Evolutionary conservation across 2,329 filamentous ascomycete species (phyloP).

Genomic region (Fusarium sp.): DNA sequence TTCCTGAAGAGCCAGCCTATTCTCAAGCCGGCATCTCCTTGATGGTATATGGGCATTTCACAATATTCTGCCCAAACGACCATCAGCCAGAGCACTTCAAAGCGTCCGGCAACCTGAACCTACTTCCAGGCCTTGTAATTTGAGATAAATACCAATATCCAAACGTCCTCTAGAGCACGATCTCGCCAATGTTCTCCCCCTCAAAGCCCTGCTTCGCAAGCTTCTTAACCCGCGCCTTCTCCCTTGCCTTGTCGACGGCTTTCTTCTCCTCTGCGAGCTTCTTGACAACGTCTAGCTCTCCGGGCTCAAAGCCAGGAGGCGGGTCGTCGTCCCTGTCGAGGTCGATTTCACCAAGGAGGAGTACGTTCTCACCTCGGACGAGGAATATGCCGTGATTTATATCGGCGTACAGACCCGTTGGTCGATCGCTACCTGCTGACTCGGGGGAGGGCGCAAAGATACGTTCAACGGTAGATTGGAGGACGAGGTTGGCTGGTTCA

Average conservation of each 20-base stretch:
- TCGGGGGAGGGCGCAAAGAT: constrained; percentile 73
- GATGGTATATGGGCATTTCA: constrained; percentile 62
- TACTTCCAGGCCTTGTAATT: constrained; percentile 1
- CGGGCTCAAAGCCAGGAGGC: constrained; percentile 75
- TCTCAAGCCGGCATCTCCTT: constrained; percentile 5
- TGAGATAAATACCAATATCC: constrained; percentile 3
- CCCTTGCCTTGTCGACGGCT: constrained; percentile 72
- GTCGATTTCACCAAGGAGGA: constrained; percentile 94
- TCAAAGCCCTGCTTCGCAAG: constrained; percentile 85
- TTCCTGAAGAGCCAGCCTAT: constrained; percentile 5
- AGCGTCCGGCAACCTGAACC: background rate
- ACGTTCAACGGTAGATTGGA: constrained; percentile 91
- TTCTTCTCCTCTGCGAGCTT: constrained; percentile 79
- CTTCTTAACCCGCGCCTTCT: constrained; percentile 78
- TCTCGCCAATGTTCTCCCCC: constrained; percentile 82
- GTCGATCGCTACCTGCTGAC: constrained; percentile 49
- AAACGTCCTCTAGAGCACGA: constrained; percentile 63
- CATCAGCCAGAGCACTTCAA: constrained; percentile 36
- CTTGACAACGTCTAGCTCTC: constrained; percentile 75
- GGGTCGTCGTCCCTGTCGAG: constrained; percentile 94
- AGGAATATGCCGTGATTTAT: constrained; percentile 87
- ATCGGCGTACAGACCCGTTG: constrained; percentile 77
- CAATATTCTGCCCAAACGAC: constrained; percentile 67
- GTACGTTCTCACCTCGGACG: constrained; percentile 95
- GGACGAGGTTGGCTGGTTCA: constrained; percentile 83